Evolutionary conservation across 805 yeast genomes (phyloP).

Genomic region (Yamadazyma kitorensis): DNA sequence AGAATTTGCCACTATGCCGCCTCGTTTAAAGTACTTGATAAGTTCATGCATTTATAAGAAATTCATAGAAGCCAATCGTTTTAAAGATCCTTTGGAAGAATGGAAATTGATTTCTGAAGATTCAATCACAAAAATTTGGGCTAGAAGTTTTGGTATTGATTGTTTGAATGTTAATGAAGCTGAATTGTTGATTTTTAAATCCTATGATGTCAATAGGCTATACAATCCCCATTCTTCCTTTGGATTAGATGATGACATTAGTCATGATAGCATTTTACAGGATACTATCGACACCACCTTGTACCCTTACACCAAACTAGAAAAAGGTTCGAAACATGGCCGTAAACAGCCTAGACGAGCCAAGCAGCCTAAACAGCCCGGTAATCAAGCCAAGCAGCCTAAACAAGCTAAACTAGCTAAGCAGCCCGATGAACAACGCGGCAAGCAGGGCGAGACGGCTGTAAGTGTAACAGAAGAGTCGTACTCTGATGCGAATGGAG

Average conservation of each 20-base stretch:
- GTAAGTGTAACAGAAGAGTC: conserved; percentile 4
- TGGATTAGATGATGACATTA: conserved; percentile 20
- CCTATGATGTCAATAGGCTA: conserved; percentile 31
- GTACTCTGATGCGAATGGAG: conserved; percentile 20
- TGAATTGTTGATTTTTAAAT: conserved; percentile 39
- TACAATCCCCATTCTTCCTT: conserved; percentile 29
- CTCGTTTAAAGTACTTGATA: conserved; percentile 50
- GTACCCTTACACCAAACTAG: conserved; percentile 22
- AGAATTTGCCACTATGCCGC: conserved; percentile 46
- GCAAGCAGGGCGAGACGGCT: neutral
- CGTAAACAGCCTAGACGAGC: neutral
- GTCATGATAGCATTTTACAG: conserved; percentile 24
- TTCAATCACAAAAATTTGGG: conserved; percentile 50
- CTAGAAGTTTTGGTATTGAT: conserved; percentile 50
- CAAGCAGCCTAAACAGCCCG: conserved; percentile 10
- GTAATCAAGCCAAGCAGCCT: neutral
- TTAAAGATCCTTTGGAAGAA: conserved; percentile 22
- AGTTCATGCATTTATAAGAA: conserved; percentile 58
- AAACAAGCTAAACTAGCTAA: too few species aligned
- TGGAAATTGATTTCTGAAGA: conserved; percentile 70
- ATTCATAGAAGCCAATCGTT: conserved; percentile 28
- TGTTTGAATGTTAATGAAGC: conserved; percentile 53
- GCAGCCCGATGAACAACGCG: too few species aligned
- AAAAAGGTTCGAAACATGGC: neutral
- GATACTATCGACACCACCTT: conserved; percentile 33